Base-by-base conservation (phyloP, 129 eudicot genomes). In the Kitagawia praeruptora region DNA sequence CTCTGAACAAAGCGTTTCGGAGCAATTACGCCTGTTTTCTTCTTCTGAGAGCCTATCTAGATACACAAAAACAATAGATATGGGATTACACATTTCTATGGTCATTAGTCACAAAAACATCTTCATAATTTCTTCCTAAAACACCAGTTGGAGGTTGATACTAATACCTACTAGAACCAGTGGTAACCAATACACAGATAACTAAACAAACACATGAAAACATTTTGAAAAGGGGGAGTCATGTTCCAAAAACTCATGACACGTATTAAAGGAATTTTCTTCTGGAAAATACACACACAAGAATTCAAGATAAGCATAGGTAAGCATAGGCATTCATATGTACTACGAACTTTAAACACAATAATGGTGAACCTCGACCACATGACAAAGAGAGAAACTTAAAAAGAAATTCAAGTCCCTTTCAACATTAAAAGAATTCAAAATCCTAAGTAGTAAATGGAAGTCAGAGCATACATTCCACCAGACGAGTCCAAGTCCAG, bases 21-120 rank as follows among this genome's bases (percentile, higher is more conserved):
- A 85, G 98, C 96, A 83, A 93, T 80, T 63, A 93, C 97, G 78
- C 98, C 97, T 48, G 98, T 93, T 91, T 93, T 93, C 92, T 93
- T 93, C 93, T 91, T 91, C 79, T 90, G 97, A 47, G 92, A 81
- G 82, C 88, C 89, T 87, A 92, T 90, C 98, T 95, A 85, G 75
- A 74, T 46, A 85, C 77, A 85, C 77, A 76, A 37, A 80, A 75
- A 21, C 80, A 56, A 67, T 21, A 69, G 75, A 70, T 46, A 25
- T 46, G 34, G 15, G 21, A 75, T 75, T 25, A 75, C 34, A 46
- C 61, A 4, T 45, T 38, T 40, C 51, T n/a, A 44, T 5, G 11
- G 34, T 25, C 39, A 75, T 27, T 41, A 75, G 40, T 5, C 34
- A n/a, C 21, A 73, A 41, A 40, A 42, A 27, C 34, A 73, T 12